phyloP scores from a whole-genome alignment of 441 rosid genomes.

The Brassica balearica region DNA sequence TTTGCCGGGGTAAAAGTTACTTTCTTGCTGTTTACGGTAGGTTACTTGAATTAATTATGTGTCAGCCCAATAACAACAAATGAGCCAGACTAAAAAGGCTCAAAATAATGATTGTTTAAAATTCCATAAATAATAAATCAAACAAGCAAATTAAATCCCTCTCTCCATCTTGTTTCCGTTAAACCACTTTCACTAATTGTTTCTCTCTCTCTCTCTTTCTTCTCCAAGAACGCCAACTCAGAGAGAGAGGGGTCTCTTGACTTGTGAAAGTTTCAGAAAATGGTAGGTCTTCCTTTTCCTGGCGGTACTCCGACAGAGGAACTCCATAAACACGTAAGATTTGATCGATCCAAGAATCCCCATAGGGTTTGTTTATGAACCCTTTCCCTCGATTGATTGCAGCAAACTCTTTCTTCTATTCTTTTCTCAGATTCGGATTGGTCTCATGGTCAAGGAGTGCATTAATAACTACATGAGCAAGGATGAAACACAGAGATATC shows the following conservation, averaged over 20 bases:
- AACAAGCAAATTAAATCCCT: neutral
- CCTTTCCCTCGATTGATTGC: neutral
- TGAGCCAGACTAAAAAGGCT: neutral
- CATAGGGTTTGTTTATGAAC: neutral
- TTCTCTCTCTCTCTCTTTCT: neutral
- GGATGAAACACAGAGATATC: neutral
- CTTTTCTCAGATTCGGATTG: neutral
- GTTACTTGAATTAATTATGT: neutral
- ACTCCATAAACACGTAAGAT: neutral
- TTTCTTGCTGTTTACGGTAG: neutral
- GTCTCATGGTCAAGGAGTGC: neutral
- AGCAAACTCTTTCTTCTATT: neutral
- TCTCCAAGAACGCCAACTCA: neutral
- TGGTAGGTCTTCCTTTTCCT: neutral
- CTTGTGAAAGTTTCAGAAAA: neutral
- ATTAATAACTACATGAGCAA: neutral
- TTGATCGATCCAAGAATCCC: neutral
- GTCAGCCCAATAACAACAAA: no score
- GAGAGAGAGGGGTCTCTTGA: neutral
- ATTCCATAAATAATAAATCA: neutral
- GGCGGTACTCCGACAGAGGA: neutral
- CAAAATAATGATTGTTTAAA: neutral
- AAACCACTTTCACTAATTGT: neutral
- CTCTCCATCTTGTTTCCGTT: no score
- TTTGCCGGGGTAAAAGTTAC: neutral